Percentiles rank a stretch among this genome's conserved stretches.
Evolutionary conservation across 176 grass and related monocot genomes (phyloP).

Genomic region (Aegilops longissima): DNA sequence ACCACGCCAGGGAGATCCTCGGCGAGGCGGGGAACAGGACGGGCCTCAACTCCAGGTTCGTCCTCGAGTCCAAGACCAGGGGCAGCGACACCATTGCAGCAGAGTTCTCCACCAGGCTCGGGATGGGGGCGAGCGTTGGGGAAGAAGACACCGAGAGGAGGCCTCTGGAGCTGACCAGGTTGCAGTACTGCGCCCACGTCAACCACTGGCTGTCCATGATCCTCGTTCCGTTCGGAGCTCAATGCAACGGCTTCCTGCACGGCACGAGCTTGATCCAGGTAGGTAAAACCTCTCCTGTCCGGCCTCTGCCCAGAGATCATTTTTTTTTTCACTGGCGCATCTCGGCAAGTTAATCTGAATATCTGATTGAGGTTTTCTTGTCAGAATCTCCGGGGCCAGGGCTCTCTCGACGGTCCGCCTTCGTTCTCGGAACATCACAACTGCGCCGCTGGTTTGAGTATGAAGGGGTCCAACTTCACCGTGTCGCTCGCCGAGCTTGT

Average conservation of each 20-base stretch:
- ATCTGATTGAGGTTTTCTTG: slow-evolving; percentile 18
- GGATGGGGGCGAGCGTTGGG: background rate
- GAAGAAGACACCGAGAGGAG: slow-evolving; percentile 54
- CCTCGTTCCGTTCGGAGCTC: slow-evolving; percentile 70
- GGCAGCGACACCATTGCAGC: slow-evolving; percentile 70
- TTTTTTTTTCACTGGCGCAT: background rate
- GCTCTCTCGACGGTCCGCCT: slow-evolving; percentile 40
- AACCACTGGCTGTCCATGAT: slow-evolving; percentile 50
- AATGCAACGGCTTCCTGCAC: slow-evolving; percentile 58
- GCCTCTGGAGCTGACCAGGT: slow-evolving; percentile 61
- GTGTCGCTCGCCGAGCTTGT: slow-evolving; percentile 55
- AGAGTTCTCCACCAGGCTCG: slow-evolving; percentile 49
- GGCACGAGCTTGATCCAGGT: slow-evolving; percentile 43
- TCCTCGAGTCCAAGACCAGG: slow-evolving; percentile 67
- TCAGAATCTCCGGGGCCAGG: slow-evolving; percentile 38
- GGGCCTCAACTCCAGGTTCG: slow-evolving; percentile 67
- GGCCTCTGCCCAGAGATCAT: background rate
- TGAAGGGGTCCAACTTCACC: slow-evolving; percentile 47
- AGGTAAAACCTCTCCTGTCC: background rate
- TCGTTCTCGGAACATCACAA: slow-evolving; percentile 48
- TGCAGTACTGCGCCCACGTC: slow-evolving; percentile 68
- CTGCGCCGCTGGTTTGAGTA: slow-evolving; percentile 55
- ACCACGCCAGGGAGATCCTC: background rate
- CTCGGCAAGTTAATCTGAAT: background rate
- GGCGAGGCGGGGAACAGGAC: slow-evolving; percentile 43